A percentile compares a stretch with the other conserved stretches of the same genome.
Evolutionary conservation across 768 basidiomycete species (phyloP).

Genomic region (Leccinum imitatum): DNA sequence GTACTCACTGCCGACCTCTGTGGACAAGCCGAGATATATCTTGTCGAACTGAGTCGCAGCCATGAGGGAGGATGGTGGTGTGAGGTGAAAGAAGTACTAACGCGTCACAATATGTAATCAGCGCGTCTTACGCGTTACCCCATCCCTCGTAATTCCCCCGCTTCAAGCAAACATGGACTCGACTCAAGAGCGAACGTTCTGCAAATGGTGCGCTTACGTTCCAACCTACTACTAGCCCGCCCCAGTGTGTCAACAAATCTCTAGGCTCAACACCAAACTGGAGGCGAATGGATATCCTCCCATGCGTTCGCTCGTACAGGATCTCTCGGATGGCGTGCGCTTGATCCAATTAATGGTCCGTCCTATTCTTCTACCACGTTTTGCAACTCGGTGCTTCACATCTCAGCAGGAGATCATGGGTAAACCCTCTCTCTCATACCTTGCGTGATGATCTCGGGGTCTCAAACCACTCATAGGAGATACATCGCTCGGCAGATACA

Average conservation of each 20-base stretch:
- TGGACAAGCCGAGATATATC: conserved; percentile 72
- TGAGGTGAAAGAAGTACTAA: conserved; percentile 29
- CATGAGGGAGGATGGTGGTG: conserved; percentile 23
- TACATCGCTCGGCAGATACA: conserved; percentile 92
- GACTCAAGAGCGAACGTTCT: conserved; percentile 78
- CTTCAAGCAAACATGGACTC: conserved; percentile 27
- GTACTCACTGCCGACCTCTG: conserved; percentile 81
- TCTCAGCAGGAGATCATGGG: conserved; percentile 91
- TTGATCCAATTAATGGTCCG: conserved; percentile 92
- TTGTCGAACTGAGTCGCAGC: conserved; percentile 85
- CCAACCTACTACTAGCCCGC: background rate
- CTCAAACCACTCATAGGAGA: conserved; percentile 53
- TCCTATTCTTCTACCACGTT: conserved; percentile 3
- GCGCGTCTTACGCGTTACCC: conserved; percentile 15
- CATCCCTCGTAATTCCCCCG: background rate
- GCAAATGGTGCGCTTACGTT: conserved; percentile 70
- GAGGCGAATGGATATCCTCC: conserved; percentile 81
- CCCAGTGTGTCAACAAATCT: background rate
- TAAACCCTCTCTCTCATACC: conserved; percentile 28
- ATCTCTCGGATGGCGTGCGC: conserved; percentile 93
- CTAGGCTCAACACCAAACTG: conserved; percentile 94
- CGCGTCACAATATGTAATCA: conserved; percentile 25
- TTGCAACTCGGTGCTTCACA: conserved; percentile 1
- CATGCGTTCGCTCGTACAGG: conserved; percentile 85
- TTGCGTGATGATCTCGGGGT: conserved; percentile 3